Evolutionary conservation across 2,329 filamentous ascomycete genomes (phyloP).

Genomic region (Teratosphaeria destructans): DNA sequence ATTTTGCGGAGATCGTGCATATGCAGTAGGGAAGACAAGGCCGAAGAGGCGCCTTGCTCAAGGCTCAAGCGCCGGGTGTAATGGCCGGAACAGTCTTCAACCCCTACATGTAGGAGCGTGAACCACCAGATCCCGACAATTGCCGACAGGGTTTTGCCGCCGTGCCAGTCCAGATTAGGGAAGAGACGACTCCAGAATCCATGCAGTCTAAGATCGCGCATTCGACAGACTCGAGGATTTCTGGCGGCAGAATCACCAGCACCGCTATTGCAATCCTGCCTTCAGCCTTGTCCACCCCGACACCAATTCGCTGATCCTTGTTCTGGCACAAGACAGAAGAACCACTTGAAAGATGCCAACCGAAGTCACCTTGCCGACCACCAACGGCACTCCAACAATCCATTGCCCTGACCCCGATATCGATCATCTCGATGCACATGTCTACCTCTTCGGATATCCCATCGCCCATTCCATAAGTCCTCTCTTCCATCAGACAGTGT

Average conservation of each 20-base stretch:
- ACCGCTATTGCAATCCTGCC: neutral
- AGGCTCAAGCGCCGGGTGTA: neutral
- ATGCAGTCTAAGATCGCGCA: neutral
- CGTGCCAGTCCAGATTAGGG: neutral
- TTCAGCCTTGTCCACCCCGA: neutral
- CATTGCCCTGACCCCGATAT: conserved; percentile 15
- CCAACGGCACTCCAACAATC: conserved; percentile 10
- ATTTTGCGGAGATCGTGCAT: neutral
- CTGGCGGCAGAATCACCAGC: neutral
- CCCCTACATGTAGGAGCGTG: neutral
- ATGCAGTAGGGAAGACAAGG: neutral
- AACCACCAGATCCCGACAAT: neutral
- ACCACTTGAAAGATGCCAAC: neutral
- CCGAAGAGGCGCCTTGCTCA: neutral
- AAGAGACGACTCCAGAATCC: neutral
- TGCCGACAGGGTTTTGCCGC: neutral
- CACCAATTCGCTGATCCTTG: neutral
- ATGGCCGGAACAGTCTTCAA: neutral
- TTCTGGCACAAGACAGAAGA: neutral
- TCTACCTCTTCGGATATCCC: conserved; percentile 42
- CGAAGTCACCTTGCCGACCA: conserved; percentile 4
- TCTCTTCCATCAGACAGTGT: conserved; percentile 45
- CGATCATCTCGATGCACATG: conserved; percentile 36
- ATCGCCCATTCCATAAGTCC: conserved; percentile 49
- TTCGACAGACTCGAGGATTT: neutral